Evolutionary conservation across 2,329 filamentous ascomycete genomes (phyloP).

Genomic region (Pseudogymnoascus sp.): DNA sequence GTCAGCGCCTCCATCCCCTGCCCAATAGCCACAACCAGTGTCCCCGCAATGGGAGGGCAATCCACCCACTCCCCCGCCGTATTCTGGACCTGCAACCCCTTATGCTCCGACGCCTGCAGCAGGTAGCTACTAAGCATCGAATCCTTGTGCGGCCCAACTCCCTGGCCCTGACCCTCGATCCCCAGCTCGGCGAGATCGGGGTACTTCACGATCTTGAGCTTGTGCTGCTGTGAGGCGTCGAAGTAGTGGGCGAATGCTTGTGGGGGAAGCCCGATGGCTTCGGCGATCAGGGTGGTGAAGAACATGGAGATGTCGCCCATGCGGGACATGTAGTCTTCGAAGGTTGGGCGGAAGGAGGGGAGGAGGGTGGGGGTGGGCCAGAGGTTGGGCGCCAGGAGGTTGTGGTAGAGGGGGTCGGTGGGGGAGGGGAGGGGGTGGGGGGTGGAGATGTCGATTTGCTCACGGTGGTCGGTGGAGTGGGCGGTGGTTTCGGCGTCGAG

Average conservation of each 20-base stretch:
- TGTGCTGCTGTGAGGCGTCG: slow-evolving; percentile 60
- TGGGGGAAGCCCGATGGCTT: slow-evolving; percentile 64
- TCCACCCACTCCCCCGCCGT: slow-evolving; percentile 71
- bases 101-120: slow-evolving; percentile 68
- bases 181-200: slow-evolving; percentile 60
- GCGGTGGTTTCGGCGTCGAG: slow-evolving; percentile 65
- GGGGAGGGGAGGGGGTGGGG: slow-evolving; percentile 58
- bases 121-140: slow-evolving; percentile 77
- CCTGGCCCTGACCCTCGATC: slow-evolving; percentile 41
- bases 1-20: slow-evolving; percentile 83
- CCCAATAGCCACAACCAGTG: slow-evolving; percentile 79
- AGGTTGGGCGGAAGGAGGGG: slow-evolving; percentile 59
- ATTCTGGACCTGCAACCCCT: slow-evolving; percentile 77
- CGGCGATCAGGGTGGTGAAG: slow-evolving; percentile 75
- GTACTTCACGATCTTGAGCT: slow-evolving; percentile 84
- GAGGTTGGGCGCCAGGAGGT: slow-evolving; percentile 69
- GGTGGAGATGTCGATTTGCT: slow-evolving; percentile 81
- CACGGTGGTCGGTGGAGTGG: slow-evolving; percentile 66
- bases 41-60: slow-evolving; percentile 65
- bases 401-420: slow-evolving; percentile 59
- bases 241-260: slow-evolving; percentile 73
- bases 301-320: slow-evolving; percentile 65
- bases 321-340: slow-evolving; percentile 64
- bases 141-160: slow-evolving; percentile 75
- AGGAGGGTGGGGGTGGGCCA: slow-evolving; percentile 61